Evolutionary conservation across 2,329 filamentous ascomycete species (phyloP).

Genomic region (Penicillium sp.): DNA sequence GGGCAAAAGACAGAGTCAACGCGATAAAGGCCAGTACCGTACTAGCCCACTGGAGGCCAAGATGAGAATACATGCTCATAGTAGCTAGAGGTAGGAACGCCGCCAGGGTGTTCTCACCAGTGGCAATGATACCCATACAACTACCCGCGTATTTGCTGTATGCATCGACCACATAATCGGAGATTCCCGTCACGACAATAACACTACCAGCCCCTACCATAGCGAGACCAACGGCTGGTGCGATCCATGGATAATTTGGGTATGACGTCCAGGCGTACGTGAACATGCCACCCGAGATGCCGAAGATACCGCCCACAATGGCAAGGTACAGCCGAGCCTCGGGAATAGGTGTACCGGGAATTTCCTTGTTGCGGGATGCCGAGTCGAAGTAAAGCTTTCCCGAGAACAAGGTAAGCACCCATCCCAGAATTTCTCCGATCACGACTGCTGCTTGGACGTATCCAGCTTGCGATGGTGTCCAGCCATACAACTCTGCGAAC

Average conservation of each 20-base stretch:
- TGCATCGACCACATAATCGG: constrained; percentile 51
- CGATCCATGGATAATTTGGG: constrained; percentile 35
- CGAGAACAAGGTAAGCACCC: constrained; percentile 33
- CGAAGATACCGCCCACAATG: constrained; percentile 34
- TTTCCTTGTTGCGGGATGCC: constrained; percentile 39
- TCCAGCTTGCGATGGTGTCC: constrained; percentile 33
- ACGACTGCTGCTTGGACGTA: constrained; percentile 44
- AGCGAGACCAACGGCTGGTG: constrained; percentile 32
- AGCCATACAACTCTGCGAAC: constrained; percentile 35
- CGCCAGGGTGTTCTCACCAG: constrained; percentile 46
- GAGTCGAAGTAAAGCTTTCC: constrained; percentile 30
- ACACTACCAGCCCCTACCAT: constrained; percentile 44
- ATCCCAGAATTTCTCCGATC: constrained; percentile 43
- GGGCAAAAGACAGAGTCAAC: constrained; percentile 33
- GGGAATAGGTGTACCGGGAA: constrained; percentile 42
- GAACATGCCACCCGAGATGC: constrained; percentile 39
- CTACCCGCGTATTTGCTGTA: constrained; percentile 51
- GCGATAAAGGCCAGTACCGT: constrained; percentile 44
- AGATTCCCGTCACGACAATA: constrained; percentile 46
- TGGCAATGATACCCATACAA: constrained; percentile 45
- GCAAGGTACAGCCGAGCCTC: constrained; percentile 46
- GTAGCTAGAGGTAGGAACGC: constrained; percentile 46
- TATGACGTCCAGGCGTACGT: constrained; percentile 39
- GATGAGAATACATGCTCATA: constrained; percentile 37
- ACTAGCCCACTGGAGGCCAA: constrained; percentile 44